Evolutionary conservation across 805 yeast genomes (phyloP), one percentile per base, ranked within the genome.

Genomic region (Hanseniaspora mollemarum): DNA sequence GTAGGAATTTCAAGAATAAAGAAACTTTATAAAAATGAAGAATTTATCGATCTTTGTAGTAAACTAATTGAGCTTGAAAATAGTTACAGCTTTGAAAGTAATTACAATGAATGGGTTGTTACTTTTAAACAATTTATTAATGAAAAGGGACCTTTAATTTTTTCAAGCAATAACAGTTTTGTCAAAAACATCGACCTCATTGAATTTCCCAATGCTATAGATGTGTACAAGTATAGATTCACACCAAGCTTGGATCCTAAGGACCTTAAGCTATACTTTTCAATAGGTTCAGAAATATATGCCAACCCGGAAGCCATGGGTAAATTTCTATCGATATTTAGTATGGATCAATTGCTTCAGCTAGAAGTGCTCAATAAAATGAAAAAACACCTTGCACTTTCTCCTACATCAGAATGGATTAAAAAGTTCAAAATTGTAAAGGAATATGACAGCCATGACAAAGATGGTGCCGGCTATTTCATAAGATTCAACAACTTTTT

Each of bases 401-500:
- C 32, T 12, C 1, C 26, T 12, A 19, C 19, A 6, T 25, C 19
- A 18, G 41, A 44, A 18, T 44, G 49, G 40, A 6, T 28, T 1
- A 16, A 44, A 4, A 36, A 35, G 9, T 44, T 44, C 12, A 35
- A 35, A 35, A 44, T 44, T 5, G 41, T 44, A 4, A 44, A 36
- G 19, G 49, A 43, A 25, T 43, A 24, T 33, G 16, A 25, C 15
- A 12, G 26, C 22, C 37, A 43, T 10, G 31, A 44, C 3, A n/a
- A 24, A 18, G n/a, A 16, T 4, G 18, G 32, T 21, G 33, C 13
- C 3, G 49, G 49, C 3, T 44, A 44, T 36, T 37, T n/a, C 25
- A 44, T 44, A 25, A 35, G 35, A 44, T 44, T 35, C 22, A 44
- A 36, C 8, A 44, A 44, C 15, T 44, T 44, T 36, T 44, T 44